Evolutionary conservation across 202 grass and related monocot genomes (phyloP), one percentile per base, ranked within the genome.

Genomic region (Zizania palustris): DNA sequence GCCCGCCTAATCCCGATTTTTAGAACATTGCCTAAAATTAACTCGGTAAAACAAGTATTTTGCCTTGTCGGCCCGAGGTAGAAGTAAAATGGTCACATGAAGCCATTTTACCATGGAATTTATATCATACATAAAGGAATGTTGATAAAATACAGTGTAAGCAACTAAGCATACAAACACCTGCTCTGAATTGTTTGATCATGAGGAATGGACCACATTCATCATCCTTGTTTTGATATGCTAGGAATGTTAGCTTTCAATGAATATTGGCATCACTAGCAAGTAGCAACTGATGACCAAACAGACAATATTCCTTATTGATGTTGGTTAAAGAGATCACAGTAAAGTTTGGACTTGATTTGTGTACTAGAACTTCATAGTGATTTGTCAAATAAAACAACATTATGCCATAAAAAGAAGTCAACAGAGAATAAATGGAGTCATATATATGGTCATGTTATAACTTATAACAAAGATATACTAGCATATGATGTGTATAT

Each of bases 331-430:
- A 77, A 42, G 45, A 67, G n/a, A 12, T 34, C 15, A 15, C 5
- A 21, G 11, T 59, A 11, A 79, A 16, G 22, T 10, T n/a, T 34
- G 37, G 37, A 56, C 20, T 64, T 35, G 16, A 34, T 66, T 66
- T 42, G 36, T 12, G 40, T 35, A 44, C 41, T 49, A n/a, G 1
- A 46, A 68, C 16, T 45, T 71, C 41, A 60, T 16, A 10, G 33
- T 49, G 14, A 70, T 62, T 7, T 80, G 77, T 49, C 55, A 46
- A 16, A 65, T 70, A 64, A 80, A 80, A 63, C 9, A 61, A 41
- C 0, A 9, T 6, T 49, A 59, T 71, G 34, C 22, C 9, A 46
- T 46, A 61, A 80, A 48, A 10, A 77, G 7, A 37, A 62, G 50
- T 54, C 22, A 21, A 41, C 10, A 5, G 40, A 38, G 16, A 60